A percentile compares a stretch with the other conserved stretches of the same genome.
Conservation (phyloP, 108 stramenopile species). For the Stephanodiscus triporus region DNA sequence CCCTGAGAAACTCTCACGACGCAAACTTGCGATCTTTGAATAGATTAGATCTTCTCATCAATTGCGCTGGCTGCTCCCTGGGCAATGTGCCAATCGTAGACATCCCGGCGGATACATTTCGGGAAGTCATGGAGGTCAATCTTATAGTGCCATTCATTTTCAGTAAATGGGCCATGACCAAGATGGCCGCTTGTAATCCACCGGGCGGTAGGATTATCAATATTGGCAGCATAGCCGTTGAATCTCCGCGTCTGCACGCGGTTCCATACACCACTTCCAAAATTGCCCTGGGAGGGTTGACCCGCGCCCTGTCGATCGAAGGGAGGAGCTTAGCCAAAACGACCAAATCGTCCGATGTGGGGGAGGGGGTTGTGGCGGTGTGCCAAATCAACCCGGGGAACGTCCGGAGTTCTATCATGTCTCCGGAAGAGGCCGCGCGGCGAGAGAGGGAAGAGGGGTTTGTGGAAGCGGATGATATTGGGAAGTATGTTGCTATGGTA, state of each 20-base stretch:
- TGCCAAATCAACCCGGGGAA: constrained; percentile 53
- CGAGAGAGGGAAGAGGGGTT: constrained; percentile 47
- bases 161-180: constrained; percentile 33
- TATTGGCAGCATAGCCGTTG: constrained; percentile 43
- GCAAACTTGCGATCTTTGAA: constrained; percentile 20
- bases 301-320: constrained; percentile 32
- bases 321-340: constrained; percentile 34
- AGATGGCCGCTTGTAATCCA: constrained; percentile 25
- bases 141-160: constrained; percentile 39
- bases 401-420: constrained; percentile 49
- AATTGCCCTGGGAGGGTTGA: constrained; percentile 42
- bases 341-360: constrained; percentile 26
- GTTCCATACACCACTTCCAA: constrained; percentile 49
- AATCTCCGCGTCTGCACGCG: constrained; percentile 41
- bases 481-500: constrained; percentile 34
- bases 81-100: constrained; percentile 44
- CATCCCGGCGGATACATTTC: constrained; percentile 33
- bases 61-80: constrained; percentile 44
- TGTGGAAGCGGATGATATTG: constrained; percentile 49
- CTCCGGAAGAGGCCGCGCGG: constrained; percentile 31
- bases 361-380: constrained; percentile 30
- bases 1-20: constrained; percentile 24
- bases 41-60: constrained; percentile 39
- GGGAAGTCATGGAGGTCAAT: constrained; percentile 36
- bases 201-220: constrained; percentile 41